phyloP scores from a whole-genome alignment of 179 eudicot species.

The Monotropa hypopitys region DNA sequence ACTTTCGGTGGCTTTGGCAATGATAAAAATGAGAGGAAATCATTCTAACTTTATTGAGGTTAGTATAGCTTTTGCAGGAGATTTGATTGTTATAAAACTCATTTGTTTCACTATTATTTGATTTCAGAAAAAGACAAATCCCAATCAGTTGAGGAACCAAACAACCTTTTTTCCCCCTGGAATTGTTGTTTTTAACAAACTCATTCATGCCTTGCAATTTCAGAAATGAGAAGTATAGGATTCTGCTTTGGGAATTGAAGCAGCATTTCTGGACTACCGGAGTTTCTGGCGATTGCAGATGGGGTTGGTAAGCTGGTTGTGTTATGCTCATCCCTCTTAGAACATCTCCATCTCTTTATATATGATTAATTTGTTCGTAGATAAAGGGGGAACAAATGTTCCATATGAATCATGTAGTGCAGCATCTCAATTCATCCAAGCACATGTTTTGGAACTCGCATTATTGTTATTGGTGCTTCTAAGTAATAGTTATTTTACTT shows the following conservation, averaged over 20 bases:
- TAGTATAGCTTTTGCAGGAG: background rate
- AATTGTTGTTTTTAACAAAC: background rate
- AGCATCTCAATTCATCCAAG: too few species aligned
- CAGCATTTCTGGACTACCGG: background rate
- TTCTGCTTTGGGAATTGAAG: background rate
- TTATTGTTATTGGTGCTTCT: background rate
- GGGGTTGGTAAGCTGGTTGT: background rate
- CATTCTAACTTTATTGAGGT: slow-evolving; percentile 15
- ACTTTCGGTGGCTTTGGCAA: slow-evolving; percentile 26
- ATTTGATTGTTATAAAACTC: background rate
- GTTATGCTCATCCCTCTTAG: background rate
- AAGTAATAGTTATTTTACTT: background rate
- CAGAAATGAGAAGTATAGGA: background rate
- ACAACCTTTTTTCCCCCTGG: background rate
- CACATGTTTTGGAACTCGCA: background rate
- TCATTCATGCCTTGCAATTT: background rate
- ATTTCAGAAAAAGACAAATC: background rate
- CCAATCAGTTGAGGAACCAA: background rate
- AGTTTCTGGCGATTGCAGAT: background rate
- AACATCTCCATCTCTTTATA: background rate
- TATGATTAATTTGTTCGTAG: background rate
- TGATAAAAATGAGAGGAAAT: slow-evolving; percentile 7
- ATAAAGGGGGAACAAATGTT: background rate
- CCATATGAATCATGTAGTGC: background rate
- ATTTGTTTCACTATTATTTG: background rate